A percentile compares a stretch with the other conserved stretches of the same genome.
Evolutionary conservation across 2,329 filamentous ascomycete genomes (phyloP).

Genomic region (Ceratocystis destructans): DNA sequence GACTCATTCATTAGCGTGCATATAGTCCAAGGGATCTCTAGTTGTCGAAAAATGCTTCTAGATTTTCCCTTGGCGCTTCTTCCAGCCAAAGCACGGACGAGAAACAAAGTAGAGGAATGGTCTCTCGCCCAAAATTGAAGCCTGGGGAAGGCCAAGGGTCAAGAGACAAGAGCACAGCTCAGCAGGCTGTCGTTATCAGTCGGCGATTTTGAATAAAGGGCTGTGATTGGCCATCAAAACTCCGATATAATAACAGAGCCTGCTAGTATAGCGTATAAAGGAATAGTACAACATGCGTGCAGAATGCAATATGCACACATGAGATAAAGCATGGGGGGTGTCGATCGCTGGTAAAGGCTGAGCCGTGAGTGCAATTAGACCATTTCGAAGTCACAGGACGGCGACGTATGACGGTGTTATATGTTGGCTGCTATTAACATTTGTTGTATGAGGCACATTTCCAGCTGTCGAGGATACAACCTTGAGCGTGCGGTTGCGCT

Average conservation of each 20-base stretch:
- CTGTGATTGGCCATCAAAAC: not conserved
- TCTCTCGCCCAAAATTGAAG: not conserved
- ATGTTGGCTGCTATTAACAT: not conserved
- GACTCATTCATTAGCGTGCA: not conserved
- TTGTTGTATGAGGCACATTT: not conserved
- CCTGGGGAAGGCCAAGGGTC: not conserved
- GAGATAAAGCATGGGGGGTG: constrained; percentile 1
- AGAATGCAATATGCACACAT: not conserved
- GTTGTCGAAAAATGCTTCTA: not conserved
- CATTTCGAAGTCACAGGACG: not conserved
- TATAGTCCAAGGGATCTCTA: not conserved
- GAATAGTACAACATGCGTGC: not conserved
- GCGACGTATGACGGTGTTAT: not conserved
- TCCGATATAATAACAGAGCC: not conserved
- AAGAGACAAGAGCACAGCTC: not conserved
- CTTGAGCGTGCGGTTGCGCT: not conserved
- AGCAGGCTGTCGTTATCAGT: not conserved
- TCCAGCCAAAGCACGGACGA: not conserved
- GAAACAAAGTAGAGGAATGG: not conserved
- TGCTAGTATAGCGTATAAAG: not conserved
- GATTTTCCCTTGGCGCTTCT: not conserved
- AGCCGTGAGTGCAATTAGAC: not conserved
- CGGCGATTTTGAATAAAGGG: not conserved
- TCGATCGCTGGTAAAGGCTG: not conserved
- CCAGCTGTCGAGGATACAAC: not conserved